A percentile compares a stretch with the other conserved stretches of the same genome.
These are phyloP conservation scores for Taphrina communis DNA, from an alignment of 1,139 yeast genomes.

Conservation along the genomic window DNA sequence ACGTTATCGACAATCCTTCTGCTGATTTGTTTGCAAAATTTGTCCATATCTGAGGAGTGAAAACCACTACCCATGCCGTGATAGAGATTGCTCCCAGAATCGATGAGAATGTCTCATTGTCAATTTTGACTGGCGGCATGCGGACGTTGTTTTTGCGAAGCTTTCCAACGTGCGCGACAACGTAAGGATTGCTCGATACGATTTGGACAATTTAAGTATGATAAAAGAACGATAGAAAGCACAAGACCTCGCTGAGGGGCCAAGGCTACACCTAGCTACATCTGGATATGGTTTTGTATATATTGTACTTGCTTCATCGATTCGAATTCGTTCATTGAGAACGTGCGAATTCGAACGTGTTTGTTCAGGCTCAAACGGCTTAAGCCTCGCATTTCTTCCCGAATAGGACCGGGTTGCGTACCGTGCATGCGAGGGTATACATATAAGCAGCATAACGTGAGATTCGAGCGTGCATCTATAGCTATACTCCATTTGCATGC, in stretches of 20 bases:
- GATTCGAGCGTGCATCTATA: no score
- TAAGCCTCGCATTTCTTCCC: constrained; percentile 4
- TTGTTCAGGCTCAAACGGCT: neutral
- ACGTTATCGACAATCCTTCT: constrained; percentile 76
- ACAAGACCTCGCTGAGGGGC: no score
- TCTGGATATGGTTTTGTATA: no score
- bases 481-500: no score
- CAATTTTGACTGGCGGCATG: constrained; percentile 38
- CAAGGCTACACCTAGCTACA: no score
- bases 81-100: constrained; percentile 40
- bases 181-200: neutral
- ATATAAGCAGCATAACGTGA: no score
- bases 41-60: constrained; percentile 79
- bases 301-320: no score
- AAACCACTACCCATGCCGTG: constrained; percentile 68
- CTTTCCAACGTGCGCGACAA: no score
- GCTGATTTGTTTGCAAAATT: constrained; percentile 81
- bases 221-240: neutral
- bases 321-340: no score
- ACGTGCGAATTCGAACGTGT: no score
- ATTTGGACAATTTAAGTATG: neutral
- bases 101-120: constrained; percentile 38
- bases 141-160: neutral
- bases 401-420: neutral
- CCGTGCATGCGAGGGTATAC: no score